Evolutionary conservation across 2,329 filamentous ascomycete genomes (phyloP).

Genomic region (Microcera coccophila): DNA sequence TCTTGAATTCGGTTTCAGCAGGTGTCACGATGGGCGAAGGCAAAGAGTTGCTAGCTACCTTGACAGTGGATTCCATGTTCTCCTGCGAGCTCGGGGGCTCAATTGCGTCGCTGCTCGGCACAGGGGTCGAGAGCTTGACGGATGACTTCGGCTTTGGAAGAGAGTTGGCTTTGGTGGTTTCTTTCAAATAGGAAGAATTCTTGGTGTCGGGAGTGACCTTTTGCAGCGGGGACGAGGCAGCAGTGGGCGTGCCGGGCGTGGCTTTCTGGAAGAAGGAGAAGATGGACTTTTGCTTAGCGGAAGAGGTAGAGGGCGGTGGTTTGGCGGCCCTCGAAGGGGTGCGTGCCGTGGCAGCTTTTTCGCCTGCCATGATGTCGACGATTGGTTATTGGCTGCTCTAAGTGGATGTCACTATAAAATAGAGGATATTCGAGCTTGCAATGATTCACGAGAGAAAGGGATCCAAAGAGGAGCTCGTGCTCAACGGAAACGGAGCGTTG

Average conservation of each 20-base stretch:
- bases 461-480: background rate
- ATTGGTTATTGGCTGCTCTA: slow-evolving; percentile 3
- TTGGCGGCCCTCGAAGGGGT: slow-evolving; percentile 35
- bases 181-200: slow-evolving; percentile 36
- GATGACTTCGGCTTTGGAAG: slow-evolving; percentile 44
- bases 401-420: background rate
- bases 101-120: slow-evolving; percentile 74
- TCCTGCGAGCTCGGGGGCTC: slow-evolving; percentile 67
- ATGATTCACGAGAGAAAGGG: background rate
- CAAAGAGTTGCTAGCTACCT: slow-evolving; percentile 12
- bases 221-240: slow-evolving; percentile 31
- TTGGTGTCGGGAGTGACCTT: slow-evolving; percentile 33
- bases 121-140: slow-evolving; percentile 58
- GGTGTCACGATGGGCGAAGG: slow-evolving; percentile 6
- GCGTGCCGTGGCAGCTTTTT: slow-evolving; percentile 27
- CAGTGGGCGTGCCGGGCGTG: slow-evolving; percentile 32
- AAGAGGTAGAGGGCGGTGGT: slow-evolving; percentile 27
- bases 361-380: slow-evolving; percentile 27
- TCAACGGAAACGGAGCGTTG: background rate
- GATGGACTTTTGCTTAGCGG: slow-evolving; percentile 41
- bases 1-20: slow-evolving; percentile 38
- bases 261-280: slow-evolving; percentile 44
- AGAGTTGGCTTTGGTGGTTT: slow-evolving; percentile 41
- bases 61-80: slow-evolving; percentile 44
- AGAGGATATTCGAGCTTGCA: background rate